phyloP scores from a whole-genome alignment of 345 rosid species.

The Bruguiera sexangula region DNA sequence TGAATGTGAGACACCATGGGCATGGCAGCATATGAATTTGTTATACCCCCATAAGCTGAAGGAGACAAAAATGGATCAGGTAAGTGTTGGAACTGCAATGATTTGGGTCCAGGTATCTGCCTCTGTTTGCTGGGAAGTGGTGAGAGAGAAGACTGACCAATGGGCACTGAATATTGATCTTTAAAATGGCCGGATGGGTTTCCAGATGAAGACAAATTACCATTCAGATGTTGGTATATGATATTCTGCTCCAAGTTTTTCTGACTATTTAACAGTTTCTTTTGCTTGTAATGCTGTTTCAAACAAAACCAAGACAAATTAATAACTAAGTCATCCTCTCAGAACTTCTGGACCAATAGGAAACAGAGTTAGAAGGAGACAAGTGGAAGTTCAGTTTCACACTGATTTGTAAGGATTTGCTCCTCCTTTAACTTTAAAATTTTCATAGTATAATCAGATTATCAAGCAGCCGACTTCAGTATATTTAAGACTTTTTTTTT shows the following conservation, averaged over 20 bases:
- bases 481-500: too few relatives aligned
- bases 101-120: constrained; percentile 47
- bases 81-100: constrained; percentile 45
- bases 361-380: too few relatives aligned
- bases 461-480: too few relatives aligned
- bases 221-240: constrained; percentile 35
- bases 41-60: constrained; percentile 46
- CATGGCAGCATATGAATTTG: constrained; percentile 53
- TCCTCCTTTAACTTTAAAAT: too few relatives aligned
- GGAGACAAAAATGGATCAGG: constrained; percentile 42
- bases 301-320: background rate
- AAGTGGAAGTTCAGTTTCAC: too few relatives aligned
- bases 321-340: background rate
- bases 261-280: constrained; percentile 42
- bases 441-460: too few relatives aligned
- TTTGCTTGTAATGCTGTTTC: constrained; percentile 52
- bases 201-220: constrained; percentile 45
- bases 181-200: constrained; percentile 32
- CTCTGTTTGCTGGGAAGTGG: constrained; percentile 45
- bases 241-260: constrained; percentile 39
- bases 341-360: too few relatives aligned
- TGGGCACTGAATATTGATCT: constrained; percentile 37
- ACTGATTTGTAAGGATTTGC: too few relatives aligned
- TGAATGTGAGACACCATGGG: constrained; percentile 50
- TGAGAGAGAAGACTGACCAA: constrained; percentile 33